phyloP scores from a whole-genome alignment of 305 asterid genomes.

The Salvia sclarea region DNA sequence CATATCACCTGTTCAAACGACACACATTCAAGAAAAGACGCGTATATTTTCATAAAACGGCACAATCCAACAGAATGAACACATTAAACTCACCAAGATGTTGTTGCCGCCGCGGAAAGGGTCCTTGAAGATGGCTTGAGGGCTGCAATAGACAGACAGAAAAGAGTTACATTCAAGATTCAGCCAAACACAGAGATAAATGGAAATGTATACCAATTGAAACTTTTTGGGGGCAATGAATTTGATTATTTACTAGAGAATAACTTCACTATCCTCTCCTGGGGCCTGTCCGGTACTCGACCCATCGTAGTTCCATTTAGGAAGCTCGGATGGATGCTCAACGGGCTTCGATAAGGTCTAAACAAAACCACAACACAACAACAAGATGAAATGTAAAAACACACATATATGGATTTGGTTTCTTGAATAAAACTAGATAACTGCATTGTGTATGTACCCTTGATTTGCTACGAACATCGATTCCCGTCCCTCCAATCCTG shows the following conservation, averaged over 20 bases:
- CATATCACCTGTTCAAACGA: slow-evolving; percentile 67
- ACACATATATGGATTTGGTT: not conserved
- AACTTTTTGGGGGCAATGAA: slow-evolving; percentile 2
- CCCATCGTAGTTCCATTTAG: slow-evolving; percentile 97
- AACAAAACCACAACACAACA: slow-evolving; percentile 3
- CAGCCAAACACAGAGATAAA: not conserved
- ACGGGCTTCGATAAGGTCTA: slow-evolving; percentile 89
- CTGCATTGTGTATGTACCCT: slow-evolving; percentile 54
- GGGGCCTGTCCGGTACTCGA: slow-evolving; percentile 99
- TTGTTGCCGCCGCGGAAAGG: slow-evolving; percentile 98
- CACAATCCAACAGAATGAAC: not conserved
- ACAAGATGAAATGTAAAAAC: slow-evolving; percentile 6
- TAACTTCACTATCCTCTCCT: slow-evolving; percentile 97
- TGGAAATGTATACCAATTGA: not conserved
- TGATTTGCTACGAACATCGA: slow-evolving; percentile 91
- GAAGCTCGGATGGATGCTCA: slow-evolving; percentile 89
- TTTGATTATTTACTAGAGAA: slow-evolving; percentile 72
- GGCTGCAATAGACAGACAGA: slow-evolving; percentile 50
- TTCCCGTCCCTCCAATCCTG: slow-evolving; percentile 97
- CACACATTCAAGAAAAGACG: slow-evolving; percentile 16
- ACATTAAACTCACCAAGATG: slow-evolving; percentile 68
- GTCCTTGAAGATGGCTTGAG: slow-evolving; percentile 95
- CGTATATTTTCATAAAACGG: not conserved
- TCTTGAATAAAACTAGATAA: slow-evolving; percentile 19
- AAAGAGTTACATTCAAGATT: slow-evolving; percentile 20